Evolutionary conservation across 2,329 filamentous ascomycete species (phyloP).

Genomic region (Byssoonygena ceratinophila): DNA sequence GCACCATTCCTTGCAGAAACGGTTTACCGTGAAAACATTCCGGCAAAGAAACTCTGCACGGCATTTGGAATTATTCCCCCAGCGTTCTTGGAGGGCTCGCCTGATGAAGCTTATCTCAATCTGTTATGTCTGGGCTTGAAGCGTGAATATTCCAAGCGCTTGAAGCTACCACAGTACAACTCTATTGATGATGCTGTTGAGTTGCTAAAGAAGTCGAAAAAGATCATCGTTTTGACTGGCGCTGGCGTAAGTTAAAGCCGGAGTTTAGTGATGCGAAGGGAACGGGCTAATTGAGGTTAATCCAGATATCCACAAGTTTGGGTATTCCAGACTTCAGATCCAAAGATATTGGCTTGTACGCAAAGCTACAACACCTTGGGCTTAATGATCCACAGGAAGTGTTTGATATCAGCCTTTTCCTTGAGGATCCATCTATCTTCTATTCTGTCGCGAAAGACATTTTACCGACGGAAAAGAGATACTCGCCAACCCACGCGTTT

Average conservation of each 20-base stretch:
- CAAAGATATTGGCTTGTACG: conserved; percentile 83
- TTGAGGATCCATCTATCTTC: conserved; percentile 77
- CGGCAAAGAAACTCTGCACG: conserved; percentile 71
- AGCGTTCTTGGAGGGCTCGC: conserved; percentile 57
- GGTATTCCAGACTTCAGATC: conserved; percentile 96
- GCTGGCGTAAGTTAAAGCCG: conserved; percentile 50
- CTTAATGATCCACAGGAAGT: conserved; percentile 82
- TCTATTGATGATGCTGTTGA: conserved; percentile 75
- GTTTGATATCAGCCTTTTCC: conserved; percentile 82
- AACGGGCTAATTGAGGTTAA: conserved; percentile 8
- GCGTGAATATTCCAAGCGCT: conserved; percentile 69
- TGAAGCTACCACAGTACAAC: conserved; percentile 71
- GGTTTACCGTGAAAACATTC: conserved; percentile 57
- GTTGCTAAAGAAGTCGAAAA: conserved; percentile 61
- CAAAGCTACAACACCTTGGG: conserved; percentile 67
- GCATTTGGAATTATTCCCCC: conserved; percentile 73
- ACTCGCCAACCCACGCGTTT: conserved; percentile 87
- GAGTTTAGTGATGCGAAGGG: not conserved
- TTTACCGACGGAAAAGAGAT: conserved; percentile 65
- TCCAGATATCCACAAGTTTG: conserved; percentile 76
- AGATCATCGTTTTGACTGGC: conserved; percentile 88
- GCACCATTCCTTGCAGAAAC: conserved; percentile 64
- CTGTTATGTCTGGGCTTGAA: conserved; percentile 67
- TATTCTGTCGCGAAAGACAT: conserved; percentile 88
- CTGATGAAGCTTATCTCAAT: conserved; percentile 65